Percentiles rank a stretch among this genome's conserved stretches.
Conservation (phyloP, 2,329 filamentous ascomycete species). For the Nemania sp. region DNA sequence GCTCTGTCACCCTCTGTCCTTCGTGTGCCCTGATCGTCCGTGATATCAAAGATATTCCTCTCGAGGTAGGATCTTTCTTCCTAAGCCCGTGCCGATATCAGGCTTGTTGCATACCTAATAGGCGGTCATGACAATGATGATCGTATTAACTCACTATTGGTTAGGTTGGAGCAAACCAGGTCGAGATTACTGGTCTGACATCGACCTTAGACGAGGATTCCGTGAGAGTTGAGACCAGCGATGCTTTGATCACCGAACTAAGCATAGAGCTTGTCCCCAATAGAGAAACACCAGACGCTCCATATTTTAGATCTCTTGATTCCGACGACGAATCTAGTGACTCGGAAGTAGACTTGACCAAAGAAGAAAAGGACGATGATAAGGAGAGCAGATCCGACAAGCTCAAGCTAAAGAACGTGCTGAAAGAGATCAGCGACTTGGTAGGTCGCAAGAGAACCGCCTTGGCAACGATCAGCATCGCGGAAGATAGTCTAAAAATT, state of each 20-base stretch:
- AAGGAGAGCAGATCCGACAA: constrained; percentile 21
- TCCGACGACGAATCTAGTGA: constrained; percentile 32
- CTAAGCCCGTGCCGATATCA: not conserved
- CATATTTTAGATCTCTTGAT: constrained; percentile 54
- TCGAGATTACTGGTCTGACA: constrained; percentile 58
- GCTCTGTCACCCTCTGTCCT: constrained; percentile 66
- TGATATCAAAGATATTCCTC: constrained; percentile 57
- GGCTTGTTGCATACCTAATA: too few relatives aligned
- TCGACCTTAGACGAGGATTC: constrained; percentile 57
- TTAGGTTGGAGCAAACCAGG: constrained; percentile 58
- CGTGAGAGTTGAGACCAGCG: constrained; percentile 62
- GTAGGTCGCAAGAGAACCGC: constrained; percentile 37
- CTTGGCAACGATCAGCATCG: constrained; percentile 40
- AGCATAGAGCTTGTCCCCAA: constrained; percentile 61
- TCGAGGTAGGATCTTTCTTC: constrained; percentile 45
- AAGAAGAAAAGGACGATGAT: constrained; percentile 20
- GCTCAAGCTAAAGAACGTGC: constrained; percentile 39
- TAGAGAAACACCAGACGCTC: constrained; percentile 55
- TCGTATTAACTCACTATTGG: not conserved
- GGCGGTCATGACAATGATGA: constrained; percentile 2
- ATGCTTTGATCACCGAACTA: constrained; percentile 64
- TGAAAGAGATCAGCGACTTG: constrained; percentile 39
- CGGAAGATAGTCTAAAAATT: constrained; percentile 45
- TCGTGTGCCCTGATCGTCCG: constrained; percentile 62
- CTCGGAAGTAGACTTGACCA: constrained; percentile 25